A percentile compares a stretch with the other conserved stretches of the same genome.
Conservation (phyloP, 2,329 filamentous ascomycete species). For the Cladosporium sp. region DNA sequence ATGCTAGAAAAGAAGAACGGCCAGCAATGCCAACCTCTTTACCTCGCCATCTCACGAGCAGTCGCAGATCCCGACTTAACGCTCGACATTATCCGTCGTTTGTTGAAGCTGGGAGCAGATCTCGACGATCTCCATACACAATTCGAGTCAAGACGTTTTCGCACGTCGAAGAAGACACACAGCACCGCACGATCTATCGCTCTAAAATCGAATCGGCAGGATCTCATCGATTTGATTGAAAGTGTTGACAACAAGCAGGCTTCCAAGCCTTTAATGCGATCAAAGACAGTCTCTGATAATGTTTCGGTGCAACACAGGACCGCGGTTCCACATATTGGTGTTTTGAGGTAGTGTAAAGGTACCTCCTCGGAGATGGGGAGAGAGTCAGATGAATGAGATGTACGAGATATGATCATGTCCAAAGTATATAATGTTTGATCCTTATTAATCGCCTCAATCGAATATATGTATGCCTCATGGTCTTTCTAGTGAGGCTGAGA, state of each 20-base stretch:
- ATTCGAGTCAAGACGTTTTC: not conserved
- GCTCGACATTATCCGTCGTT: not conserved
- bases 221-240: not conserved
- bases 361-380: no score
- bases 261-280: not conserved
- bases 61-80: not conserved
- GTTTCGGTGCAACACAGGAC: not conserved
- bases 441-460: no score
- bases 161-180: not conserved
- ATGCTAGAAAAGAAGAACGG: not conserved
- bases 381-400: no score
- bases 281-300: not conserved
- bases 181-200: not conserved
- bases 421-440: no score
- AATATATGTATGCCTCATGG: no score
- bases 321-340: not conserved
- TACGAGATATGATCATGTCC: no score
- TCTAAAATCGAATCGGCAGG: not conserved
- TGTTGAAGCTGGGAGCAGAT: not conserved
- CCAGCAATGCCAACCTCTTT: not conserved
- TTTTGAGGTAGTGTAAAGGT: not conserved
- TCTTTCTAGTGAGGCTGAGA: no score
- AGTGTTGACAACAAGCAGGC: not conserved
- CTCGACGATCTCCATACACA: not conserved
- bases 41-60: not conserved